phyloP scores from a whole-genome alignment of 2,329 filamentous ascomycete species.

The Alternaria postmessia region DNA sequence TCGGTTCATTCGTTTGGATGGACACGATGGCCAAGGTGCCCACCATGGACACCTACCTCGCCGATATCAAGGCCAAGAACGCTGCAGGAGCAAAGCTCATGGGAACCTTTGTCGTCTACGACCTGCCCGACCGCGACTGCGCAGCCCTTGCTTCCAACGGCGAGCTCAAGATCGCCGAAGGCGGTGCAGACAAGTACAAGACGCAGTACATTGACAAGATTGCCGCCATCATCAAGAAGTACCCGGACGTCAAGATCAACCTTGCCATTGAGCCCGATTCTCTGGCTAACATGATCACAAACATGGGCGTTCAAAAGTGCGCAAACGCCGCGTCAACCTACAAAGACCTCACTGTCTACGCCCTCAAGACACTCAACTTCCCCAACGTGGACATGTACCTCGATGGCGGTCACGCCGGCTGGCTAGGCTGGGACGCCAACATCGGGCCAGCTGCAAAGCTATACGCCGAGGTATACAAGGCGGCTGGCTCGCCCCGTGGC shows the following conservation, averaged over 20 bases:
- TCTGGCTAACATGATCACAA: conserved; percentile 70
- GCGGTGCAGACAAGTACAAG: conserved; percentile 61
- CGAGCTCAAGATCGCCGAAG: conserved; percentile 65
- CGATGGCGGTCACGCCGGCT: conserved; percentile 70
- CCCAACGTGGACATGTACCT: conserved; percentile 70
- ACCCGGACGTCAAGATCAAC: conserved; percentile 62
- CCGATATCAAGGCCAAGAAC: conserved; percentile 59
- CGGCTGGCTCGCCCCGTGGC: conserved; percentile 56
- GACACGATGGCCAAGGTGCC: conserved; percentile 61
- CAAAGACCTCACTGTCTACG: conserved; percentile 64
- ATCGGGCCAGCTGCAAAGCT: conserved; percentile 60
- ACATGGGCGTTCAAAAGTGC: conserved; percentile 64
- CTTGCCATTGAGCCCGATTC: conserved; percentile 57
- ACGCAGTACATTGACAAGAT: conserved; percentile 63
- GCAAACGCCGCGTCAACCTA: conserved; percentile 63
- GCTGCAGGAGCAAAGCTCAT: conserved; percentile 58
- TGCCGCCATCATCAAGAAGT: conserved; percentile 60
- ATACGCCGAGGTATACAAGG: conserved; percentile 58
- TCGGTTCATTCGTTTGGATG: conserved; percentile 63
- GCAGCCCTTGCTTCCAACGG: conserved; percentile 70
- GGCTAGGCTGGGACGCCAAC: conserved; percentile 71
- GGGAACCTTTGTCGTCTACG: conserved; percentile 67
- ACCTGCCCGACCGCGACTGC: conserved; percentile 70
- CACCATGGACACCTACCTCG: conserved; percentile 57
- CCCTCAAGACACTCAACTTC: conserved; percentile 64